Base-by-base conservation (phyloP, 805 yeast species). In the Hanseniaspora lachancei region DNA sequence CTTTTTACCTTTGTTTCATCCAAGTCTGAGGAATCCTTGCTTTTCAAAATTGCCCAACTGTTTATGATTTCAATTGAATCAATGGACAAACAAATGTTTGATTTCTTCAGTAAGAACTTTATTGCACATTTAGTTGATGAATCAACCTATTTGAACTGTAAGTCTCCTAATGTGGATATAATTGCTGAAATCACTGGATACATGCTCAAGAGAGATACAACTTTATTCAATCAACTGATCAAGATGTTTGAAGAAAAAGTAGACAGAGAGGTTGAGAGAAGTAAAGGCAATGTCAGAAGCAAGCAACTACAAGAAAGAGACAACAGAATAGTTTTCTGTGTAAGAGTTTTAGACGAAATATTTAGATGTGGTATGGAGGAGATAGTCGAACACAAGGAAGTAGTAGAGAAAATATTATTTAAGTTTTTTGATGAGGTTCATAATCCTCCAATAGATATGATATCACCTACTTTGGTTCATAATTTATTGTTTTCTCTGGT, bases 211-310 rank as follows among this genome's bases (percentile, higher is more conserved):
- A 77, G 87, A 44, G 80, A 82, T 48, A 59, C 59, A 10, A 27
- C 58, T 0, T 60, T 70, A 13, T 67, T 70, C 54, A 50, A 59
- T 1, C 27, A 43, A 15, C 21, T 55, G n/a, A 47, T 55, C 23
- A 38, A 38, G 15, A 58, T 57, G 10, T 54, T 72, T 27, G 59
- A 64, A n/a, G 58, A 72, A 5, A 75, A 75, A 53, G 80, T 89
- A 27, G 71, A 73, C 39, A 79, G 75, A 36, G 95, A 91, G 63
- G 73, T 91, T 21, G 70, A 71, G 12, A 86, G 82, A 60, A 85
- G 89, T 60, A 97, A 97, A 0, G 97, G 97, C 3, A 68, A 77
- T 0, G 71, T 81, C 0, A 76, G 96, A 65, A 79, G 74, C 5
- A 71, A 76, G 7, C 89, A 84, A 34, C 73, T 84, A 27, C 73